Conservation (phyloP, 345 rosid genomes). For the Tarenaya hassleriana region DNA sequence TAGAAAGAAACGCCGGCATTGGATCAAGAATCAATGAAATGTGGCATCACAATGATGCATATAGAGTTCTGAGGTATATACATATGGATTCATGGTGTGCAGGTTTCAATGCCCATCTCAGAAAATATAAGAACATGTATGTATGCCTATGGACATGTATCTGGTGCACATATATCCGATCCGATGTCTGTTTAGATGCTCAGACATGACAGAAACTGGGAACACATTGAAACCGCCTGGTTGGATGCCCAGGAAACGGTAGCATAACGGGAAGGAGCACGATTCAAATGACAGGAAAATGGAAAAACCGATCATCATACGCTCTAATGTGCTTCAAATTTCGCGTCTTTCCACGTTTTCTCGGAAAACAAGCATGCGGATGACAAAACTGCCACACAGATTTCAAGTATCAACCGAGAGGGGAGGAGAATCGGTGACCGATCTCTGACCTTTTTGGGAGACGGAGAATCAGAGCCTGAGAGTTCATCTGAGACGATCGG, state of each 20-base stretch:
- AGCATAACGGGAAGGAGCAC: no score
- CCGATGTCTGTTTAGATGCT: no score
- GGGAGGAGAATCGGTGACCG: not conserved
- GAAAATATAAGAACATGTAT: no score
- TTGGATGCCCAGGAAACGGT: no score
- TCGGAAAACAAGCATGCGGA: not conserved
- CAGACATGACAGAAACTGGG: no score
- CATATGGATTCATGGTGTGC: not conserved
- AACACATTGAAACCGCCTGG: no score
- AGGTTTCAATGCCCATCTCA: not conserved
- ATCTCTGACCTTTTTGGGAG: conserved; percentile 42
- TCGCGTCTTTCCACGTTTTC: not conserved
- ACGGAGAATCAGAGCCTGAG: conserved; percentile 13
- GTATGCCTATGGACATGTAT: no score
- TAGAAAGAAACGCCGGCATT: not conserved
- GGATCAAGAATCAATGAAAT: not conserved
- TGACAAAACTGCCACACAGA: conserved; percentile 1
- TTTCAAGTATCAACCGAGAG: not conserved
- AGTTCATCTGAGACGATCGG: conserved; percentile 24
- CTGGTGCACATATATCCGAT: no score
- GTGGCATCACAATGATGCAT: not conserved
- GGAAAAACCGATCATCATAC: not conserved
- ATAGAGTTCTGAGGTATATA: not conserved
- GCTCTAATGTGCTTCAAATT: conserved; percentile 3
- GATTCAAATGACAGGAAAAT: no score